Conservation (phyloP, 164 flowering plant genomes). For the Vitis rupestris region DNA sequence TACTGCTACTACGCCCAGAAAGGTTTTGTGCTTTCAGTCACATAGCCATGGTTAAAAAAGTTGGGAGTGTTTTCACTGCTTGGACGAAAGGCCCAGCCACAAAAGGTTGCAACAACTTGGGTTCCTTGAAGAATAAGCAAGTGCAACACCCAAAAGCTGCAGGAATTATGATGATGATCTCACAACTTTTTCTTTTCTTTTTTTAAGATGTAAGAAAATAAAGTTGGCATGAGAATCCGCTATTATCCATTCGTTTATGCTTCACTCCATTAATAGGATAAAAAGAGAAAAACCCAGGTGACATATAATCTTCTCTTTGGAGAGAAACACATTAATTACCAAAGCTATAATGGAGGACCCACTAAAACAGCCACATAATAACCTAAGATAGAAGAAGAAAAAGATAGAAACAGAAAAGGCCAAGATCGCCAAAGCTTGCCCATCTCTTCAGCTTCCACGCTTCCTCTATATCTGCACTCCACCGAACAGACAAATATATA, state of each 20-base stretch:
- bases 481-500: background rate
- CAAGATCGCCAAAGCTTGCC: background rate
- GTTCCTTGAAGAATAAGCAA: conserved; percentile 9
- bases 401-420: background rate
- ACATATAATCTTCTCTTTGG: no score
- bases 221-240: no score
- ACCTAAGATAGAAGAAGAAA: background rate
- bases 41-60: no score
- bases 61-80: no score
- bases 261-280: no score
- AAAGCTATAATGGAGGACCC: no score
- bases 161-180: conserved; percentile 13
- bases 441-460: conserved; percentile 6
- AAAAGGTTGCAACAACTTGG: background rate
- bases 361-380: background rate
- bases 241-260: no score
- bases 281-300: no score
- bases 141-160: conserved; percentile 15
- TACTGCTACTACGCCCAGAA: no score
- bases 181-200: background rate
- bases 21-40: no score
- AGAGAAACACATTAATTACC: no score
- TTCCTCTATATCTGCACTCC: conserved; percentile 19
- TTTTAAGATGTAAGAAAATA: background rate
- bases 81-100: no score